These are phyloP conservation scores for Teratosphaeria nubilosa DNA, from an alignment of 2,329 filamentous ascomycete genomes.

Conservation along the genomic window DNA sequence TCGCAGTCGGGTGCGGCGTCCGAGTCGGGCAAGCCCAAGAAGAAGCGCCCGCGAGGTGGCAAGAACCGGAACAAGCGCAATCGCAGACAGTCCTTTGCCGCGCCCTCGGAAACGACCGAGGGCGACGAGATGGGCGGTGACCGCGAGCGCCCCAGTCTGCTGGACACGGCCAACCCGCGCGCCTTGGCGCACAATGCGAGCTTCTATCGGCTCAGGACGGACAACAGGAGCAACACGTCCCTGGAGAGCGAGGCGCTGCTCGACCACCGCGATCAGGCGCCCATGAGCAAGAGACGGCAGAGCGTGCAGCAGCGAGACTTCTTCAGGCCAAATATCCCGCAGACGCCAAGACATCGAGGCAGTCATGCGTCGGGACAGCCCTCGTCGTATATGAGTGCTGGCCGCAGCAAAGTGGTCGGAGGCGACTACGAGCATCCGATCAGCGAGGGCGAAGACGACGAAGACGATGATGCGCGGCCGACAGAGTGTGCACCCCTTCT, in stretches of 20 bases:
- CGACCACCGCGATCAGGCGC: conserved; percentile 58
- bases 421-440: conserved; percentile 14
- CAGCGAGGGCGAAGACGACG: conserved; percentile 36
- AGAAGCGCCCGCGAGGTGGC: conserved; percentile 5
- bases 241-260: conserved; percentile 80
- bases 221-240: conserved; percentile 69
- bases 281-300: conserved; percentile 31
- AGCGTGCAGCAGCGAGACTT: conserved; percentile 30
- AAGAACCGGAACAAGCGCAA: conserved; percentile 5
- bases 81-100: conserved; percentile 67
- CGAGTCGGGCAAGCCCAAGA: conserved; percentile 1
- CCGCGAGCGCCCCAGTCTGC: conserved; percentile 29
- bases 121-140: conserved; percentile 31
- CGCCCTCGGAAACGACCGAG: conserved; percentile 39
- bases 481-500: conserved; percentile 49
- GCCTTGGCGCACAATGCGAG: conserved; percentile 31
- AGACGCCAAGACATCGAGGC: conserved; percentile 11
- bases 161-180: conserved; percentile 24
- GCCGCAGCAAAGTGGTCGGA: neutral
- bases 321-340: conserved; percentile 15
- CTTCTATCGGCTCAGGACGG: conserved; percentile 43
- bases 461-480: conserved; percentile 32
- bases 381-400: neutral
- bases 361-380: conserved; percentile 11
- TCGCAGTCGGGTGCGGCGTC: neutral